These are phyloP conservation scores for Cucurbitaria berberidis DNA, from an alignment of 2,329 filamentous ascomycete species.

Conservation along the genomic window DNA sequence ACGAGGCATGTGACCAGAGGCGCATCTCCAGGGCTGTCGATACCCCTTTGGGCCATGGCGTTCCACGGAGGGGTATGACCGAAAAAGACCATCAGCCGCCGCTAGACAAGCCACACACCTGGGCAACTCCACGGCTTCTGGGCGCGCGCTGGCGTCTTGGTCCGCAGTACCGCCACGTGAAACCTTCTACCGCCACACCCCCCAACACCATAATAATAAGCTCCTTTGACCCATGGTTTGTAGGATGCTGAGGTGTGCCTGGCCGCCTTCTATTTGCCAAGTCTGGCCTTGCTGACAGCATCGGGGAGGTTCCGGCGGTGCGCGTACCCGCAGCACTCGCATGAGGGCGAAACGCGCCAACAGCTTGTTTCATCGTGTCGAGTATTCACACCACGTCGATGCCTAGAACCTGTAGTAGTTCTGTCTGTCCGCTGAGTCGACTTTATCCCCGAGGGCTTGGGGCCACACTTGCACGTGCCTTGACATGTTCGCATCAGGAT, in stretches of 20 bases:
- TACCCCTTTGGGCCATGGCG: conserved; percentile 26
- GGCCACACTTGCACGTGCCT: too few species aligned
- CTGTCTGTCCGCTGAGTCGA: conserved; percentile 3
- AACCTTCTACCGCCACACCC: conserved; percentile 36
- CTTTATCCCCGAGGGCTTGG: not conserved
- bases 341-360: conserved; percentile 24
- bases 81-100: conserved; percentile 33
- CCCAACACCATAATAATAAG: too few species aligned
- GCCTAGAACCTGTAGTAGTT: conserved; percentile 10
- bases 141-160: conserved; percentile 19
- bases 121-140: conserved; percentile 24
- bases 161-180: conserved; percentile 40
- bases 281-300: not conserved
- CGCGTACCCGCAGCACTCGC: conserved; percentile 15
- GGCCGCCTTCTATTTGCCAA: not conserved
- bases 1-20: conserved; percentile 23
- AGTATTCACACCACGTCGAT: conserved; percentile 4
- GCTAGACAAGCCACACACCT: conserved; percentile 34
- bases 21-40: conserved; percentile 32
- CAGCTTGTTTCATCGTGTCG: conserved; percentile 12
- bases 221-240: conserved; percentile 2
- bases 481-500: too few species aligned
- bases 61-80: conserved; percentile 23
- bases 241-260: not conserved
- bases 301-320: not conserved